phyloP scores from a whole-genome alignment of 1,284 basidiomycete species.

The Mycena sp. region DNA sequence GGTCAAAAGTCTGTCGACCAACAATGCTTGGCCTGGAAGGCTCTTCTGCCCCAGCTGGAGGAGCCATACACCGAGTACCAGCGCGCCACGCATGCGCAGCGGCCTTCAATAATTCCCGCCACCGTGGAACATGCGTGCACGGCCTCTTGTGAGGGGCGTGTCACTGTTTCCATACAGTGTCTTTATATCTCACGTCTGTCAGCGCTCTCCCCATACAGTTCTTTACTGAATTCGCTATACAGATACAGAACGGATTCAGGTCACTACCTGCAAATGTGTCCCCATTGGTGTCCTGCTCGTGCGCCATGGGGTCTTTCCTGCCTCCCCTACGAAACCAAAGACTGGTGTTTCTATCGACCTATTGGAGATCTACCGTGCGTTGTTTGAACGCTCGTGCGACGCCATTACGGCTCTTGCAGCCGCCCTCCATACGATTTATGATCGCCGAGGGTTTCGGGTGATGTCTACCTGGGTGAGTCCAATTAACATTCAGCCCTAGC shows the following conservation, averaged over 20 bases:
- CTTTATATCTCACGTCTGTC: conserved; percentile 9
- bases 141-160: not conserved
- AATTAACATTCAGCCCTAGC: too few relatives aligned
- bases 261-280: conserved; percentile 4
- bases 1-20: too few relatives aligned
- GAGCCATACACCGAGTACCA: not conserved
- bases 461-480: too few relatives aligned
- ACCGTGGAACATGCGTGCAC: not conserved
- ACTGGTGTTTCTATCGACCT: conserved; percentile 26
- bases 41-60: not conserved
- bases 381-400: conserved; percentile 34
- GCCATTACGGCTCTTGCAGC: conserved; percentile 29
- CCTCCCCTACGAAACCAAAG: conserved; percentile 4
- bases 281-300: conserved; percentile 12
- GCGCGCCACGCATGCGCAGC: not conserved
- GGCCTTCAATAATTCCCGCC: not conserved
- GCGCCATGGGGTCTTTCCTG: conserved; percentile 21
- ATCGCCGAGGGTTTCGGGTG: conserved; percentile 21
- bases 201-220: too few relatives aligned
- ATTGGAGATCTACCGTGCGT: conserved; percentile 26
- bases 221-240: not conserved
- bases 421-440: conserved; percentile 12
- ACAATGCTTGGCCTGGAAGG: not conserved
- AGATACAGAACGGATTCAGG: not conserved
- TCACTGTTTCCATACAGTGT: not conserved